These are phyloP conservation scores for Beauveria medogensis DNA, from an alignment of 2,329 filamentous ascomycete genomes.

Conservation along the genomic window DNA sequence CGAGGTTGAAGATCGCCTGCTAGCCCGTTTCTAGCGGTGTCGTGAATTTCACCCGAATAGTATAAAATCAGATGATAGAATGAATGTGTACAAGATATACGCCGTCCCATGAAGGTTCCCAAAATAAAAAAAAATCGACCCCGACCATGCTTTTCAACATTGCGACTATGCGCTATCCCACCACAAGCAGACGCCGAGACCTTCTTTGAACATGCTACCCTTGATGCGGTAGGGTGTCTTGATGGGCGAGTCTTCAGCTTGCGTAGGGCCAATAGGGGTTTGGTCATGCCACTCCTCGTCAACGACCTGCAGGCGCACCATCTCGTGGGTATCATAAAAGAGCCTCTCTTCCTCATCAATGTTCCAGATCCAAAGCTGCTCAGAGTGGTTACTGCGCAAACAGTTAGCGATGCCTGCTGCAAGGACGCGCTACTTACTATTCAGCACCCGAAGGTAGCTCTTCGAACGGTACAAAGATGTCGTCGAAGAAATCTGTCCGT, in stretches of 20 bases:
- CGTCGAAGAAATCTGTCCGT: conserved; percentile 85
- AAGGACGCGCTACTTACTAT: conserved; percentile 48
- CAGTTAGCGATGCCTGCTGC: not conserved
- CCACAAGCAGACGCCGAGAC: conserved; percentile 56
- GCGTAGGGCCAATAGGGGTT: conserved; percentile 58
- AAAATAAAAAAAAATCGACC: not conserved
- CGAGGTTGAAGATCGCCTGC: conserved; percentile 75
- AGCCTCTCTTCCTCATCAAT: conserved; percentile 59
- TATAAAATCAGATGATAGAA: conserved; percentile 21
- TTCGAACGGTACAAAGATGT: conserved; percentile 71
- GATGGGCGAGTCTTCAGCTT: conserved; percentile 52
- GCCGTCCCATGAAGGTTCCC: conserved; percentile 13
- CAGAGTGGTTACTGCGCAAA: conserved; percentile 55
- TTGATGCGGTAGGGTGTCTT: conserved; percentile 65
- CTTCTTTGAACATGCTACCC: conserved; percentile 55
- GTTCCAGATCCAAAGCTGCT: conserved; percentile 80
- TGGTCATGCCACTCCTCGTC: conserved; percentile 89
- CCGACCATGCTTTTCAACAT: conserved; percentile 2
- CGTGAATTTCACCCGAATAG: not conserved
- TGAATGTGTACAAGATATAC: conserved; percentile 16
- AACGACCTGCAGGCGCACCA: conserved; percentile 77
- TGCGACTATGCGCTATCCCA: conserved; percentile 39
- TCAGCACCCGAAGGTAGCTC: conserved; percentile 67
- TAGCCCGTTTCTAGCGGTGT: conserved; percentile 43
- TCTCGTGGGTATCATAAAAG: conserved; percentile 85